Evolutionary conservation across 2,329 filamentous ascomycete genomes (phyloP), one percentile per base, ranked within the genome.

Genomic region (Sclerotinia nivalis): DNA sequence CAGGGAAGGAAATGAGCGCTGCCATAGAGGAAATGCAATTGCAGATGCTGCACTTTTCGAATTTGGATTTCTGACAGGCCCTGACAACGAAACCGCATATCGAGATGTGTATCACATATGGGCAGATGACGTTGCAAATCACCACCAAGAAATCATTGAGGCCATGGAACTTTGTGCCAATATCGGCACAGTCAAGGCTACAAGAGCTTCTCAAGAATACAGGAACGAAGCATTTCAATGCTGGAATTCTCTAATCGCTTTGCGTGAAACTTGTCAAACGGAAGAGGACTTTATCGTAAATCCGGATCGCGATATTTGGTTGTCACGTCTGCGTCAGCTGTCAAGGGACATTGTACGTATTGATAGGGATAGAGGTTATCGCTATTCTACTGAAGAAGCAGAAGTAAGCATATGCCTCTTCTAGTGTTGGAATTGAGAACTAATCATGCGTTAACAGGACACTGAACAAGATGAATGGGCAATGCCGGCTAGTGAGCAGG

Each of bases 181-280:
- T 54, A 54, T 54, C 18, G 2, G 8, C 28, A 54, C 52, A 3
- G 2, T 18, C 4, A 28, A 31, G 2, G 13, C 52, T 18, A 54
- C 28, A 13, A 8, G 15, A 31, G 25, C 25, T 7, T 54, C 52
- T 54, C 12, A 31, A 31, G 28, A 9, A 54, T 28, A 54, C 25
- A 13, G 25, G 2, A 15, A 13, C 15, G 15, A 54, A 54, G 52
- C 52, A 20, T 31, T 1, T 6, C 15, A 18, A 12, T 54, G 52
- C 52, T 6, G 18, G 8, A 31, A 20, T 31, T 47, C 40, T 12
- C 12, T 61, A 1, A 4, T 15, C 1, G 0, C 0, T 7, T 22
- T 20, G 9, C 45, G 40, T 18, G 45, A 8, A 1, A 7, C 10
- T 10, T 22, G 1, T 47, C 8, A 0, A 0, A 10, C 6, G 20